These are phyloP conservation scores for Tuber indicum DNA, from an alignment of 495 filamentous ascomycete species.

Conservation along the genomic window DNA sequence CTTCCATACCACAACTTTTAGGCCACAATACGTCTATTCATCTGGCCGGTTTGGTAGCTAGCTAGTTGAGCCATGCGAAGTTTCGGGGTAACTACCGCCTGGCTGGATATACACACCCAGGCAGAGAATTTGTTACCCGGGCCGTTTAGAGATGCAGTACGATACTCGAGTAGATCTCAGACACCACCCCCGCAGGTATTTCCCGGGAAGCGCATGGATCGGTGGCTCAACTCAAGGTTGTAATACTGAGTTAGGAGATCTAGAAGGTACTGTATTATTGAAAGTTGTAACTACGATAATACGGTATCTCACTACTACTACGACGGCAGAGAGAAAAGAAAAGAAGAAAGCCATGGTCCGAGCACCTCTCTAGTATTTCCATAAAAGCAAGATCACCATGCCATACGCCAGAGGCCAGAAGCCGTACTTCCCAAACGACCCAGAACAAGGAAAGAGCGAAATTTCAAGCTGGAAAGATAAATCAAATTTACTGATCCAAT, in stretches of 20 bases:
- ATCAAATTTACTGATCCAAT: conserved; percentile 36
- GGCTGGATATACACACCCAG: no score
- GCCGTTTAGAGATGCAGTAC: no score
- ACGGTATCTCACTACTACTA: not conserved
- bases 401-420: not conserved
- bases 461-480: not conserved
- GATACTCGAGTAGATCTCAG: no score
- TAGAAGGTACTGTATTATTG: not conserved
- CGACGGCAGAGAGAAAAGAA: not conserved
- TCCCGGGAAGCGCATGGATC: not conserved
- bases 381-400: not conserved
- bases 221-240: not conserved
- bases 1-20: no score
- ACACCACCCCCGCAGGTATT: no score
- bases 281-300: not conserved
- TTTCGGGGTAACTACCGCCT: no score
- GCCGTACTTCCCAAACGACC: not conserved
- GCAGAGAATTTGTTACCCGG: no score
- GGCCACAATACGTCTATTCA: no score
- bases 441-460: not conserved
- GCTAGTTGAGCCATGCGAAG: no score
- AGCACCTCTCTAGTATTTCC: not conserved
- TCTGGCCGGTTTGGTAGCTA: no score
- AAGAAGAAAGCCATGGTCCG: not conserved
- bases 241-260: not conserved